These are phyloP conservation scores for Keithomyces neogunnii DNA, from an alignment of 2,329 filamentous ascomycete species.

Conservation along the genomic window DNA sequence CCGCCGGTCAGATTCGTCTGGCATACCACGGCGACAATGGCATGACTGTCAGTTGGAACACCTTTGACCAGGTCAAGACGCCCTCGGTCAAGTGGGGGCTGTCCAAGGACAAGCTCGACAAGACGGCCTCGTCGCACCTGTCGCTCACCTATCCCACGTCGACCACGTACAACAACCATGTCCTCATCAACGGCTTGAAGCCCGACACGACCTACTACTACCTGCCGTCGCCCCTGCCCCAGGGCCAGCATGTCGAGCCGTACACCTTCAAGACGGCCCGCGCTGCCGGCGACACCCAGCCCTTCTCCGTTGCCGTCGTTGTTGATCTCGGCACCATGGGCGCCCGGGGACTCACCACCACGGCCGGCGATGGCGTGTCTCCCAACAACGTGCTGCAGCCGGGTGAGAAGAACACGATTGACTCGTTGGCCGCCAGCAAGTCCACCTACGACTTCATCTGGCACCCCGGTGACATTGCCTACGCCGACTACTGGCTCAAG, in stretches of 20 bases:
- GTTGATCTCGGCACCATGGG: conserved; percentile 42
- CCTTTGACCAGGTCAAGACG: conserved; percentile 15
- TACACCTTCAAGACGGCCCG: conserved; percentile 41
- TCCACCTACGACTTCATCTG: conserved; percentile 47
- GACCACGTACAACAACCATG: conserved; percentile 26
- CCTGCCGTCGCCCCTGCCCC: conserved; percentile 48
- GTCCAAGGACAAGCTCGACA: conserved; percentile 12
- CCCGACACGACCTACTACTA: conserved; percentile 53
- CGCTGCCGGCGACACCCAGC: conserved; percentile 42
- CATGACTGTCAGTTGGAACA: conserved; percentile 25
- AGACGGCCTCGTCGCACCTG: conserved; percentile 12
- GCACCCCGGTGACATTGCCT: conserved; percentile 49
- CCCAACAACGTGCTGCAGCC: conserved; percentile 40
- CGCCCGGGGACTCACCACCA: conserved; percentile 21
- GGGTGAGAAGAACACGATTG: conserved; percentile 47
- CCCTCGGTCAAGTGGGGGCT: conserved; percentile 22
- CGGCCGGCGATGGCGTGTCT: conserved; percentile 37
- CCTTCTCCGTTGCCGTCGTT: conserved; percentile 43
- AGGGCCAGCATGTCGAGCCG: conserved; percentile 25
- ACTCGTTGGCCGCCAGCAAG: conserved; percentile 38
- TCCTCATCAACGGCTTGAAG: conserved; percentile 33
- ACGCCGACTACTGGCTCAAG: conserved; percentile 46
- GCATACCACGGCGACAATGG: not conserved
- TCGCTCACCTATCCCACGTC: conserved; percentile 20
- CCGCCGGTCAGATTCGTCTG: conserved; percentile 1